Conservation (phyloP, 2,329 filamentous ascomycete genomes). For the Diplodia scrobiculata region DNA sequence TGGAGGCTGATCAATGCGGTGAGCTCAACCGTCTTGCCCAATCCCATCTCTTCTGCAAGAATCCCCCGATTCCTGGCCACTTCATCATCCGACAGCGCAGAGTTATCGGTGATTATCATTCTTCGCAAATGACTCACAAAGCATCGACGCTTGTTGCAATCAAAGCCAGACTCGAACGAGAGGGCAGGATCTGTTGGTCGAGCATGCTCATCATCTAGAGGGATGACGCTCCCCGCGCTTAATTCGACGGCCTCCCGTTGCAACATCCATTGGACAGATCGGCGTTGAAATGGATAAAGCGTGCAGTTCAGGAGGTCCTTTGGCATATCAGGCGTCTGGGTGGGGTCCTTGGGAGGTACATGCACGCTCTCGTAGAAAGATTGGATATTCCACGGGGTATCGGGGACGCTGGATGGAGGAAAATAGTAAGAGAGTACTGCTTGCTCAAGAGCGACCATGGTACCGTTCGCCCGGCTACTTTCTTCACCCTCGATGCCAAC, state of each 20-base stretch:
- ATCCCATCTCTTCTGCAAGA: slow-evolving; percentile 78
- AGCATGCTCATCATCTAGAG: not conserved
- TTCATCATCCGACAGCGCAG: slow-evolving; percentile 47
- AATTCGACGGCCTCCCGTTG: slow-evolving; percentile 64
- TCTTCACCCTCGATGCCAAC: slow-evolving; percentile 11
- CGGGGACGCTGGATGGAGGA: not conserved
- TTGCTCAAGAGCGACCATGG: not conserved
- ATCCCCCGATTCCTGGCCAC: slow-evolving; percentile 61
- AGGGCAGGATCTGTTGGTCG: slow-evolving; percentile 39
- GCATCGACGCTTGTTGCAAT: slow-evolving; percentile 52
- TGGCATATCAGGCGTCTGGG: slow-evolving; percentile 40
- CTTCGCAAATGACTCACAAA: slow-evolving; percentile 67
- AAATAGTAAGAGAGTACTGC: slow-evolving; percentile 13
- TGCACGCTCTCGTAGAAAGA: slow-evolving; percentile 72
- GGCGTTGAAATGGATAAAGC: slow-evolving; percentile 72
- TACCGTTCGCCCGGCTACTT: not conserved
- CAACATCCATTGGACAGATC: slow-evolving; percentile 71
- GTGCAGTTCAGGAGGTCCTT: slow-evolving; percentile 43
- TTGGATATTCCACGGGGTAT: slow-evolving; percentile 52
- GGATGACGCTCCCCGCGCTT: slow-evolving; percentile 30
- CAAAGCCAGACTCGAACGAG: slow-evolving; percentile 52
- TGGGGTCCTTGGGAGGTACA: slow-evolving; percentile 55
- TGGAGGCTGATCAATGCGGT: slow-evolving; percentile 71
- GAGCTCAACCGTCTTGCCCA: slow-evolving; percentile 78
- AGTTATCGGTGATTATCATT: slow-evolving; percentile 56